Base-by-base conservation (phyloP, 352 stramenopile species). In the Globisporangium canariense region DNA sequence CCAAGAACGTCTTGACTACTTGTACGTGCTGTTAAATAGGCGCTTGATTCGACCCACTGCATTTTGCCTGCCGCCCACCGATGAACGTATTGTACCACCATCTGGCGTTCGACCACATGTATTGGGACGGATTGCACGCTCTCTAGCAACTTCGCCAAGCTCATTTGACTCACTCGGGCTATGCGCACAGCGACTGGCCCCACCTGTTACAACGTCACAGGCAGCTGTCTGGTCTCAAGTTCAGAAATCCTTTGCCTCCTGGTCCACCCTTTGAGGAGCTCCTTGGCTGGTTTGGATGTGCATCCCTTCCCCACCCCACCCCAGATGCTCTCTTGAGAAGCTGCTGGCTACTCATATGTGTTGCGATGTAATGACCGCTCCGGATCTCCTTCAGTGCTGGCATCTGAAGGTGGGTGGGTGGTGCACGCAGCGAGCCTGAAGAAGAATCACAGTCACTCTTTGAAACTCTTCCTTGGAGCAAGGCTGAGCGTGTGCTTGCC, bases 321-420 rank as follows among this genome's bases (percentile, higher is more conserved):
- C 7, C 56, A 53, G 40, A 53, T 62, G 56, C 41, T 38, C 47
- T 62, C 57, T 25, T n/a, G 22, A 30, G 8, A 41, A 62, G 57
- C 57, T 55, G 41, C 28, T 55, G 57, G 30, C 41, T 46, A 10
- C 10, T 14, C 36, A 32, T 47, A 34, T 50, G 54, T 34, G 25
- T 30, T 32, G 28, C 28, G 51, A 28, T 43, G 51, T 58, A 43
- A 45, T 60, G 22, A n/a, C 10, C 14, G 25, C 18, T 55, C 57
- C 57, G 57, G 52, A 55, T 58, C 43, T 46, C n/a, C 14, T 20
- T 22, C 18, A 20, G 18, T 49, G 43, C 1, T n/a, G 13, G 40
- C 9, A 46, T 46, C 4, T 20, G 40, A 46, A 46, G 14, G 13
- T 6, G 34, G 34, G 13, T 18, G 40, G 1, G 32, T 36, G 32